Conservation (phyloP, 169 alveolate species). For the Cryptosporidium meleagridis region DNA sequence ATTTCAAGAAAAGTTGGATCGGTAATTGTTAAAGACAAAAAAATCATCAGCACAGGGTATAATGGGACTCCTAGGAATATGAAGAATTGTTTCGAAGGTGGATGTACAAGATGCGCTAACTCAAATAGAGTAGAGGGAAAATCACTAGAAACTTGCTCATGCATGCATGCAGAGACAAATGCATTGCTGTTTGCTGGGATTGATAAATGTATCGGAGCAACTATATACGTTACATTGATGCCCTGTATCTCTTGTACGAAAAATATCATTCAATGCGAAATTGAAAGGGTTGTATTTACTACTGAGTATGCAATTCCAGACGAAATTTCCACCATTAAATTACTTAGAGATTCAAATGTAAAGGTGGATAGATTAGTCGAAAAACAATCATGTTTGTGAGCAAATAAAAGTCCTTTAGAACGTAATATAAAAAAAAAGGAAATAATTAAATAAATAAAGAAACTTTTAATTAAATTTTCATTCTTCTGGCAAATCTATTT, state of each 20-base stretch:
- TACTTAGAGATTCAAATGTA: constrained; percentile 32
- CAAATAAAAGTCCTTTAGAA: not conserved
- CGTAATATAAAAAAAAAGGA: not conserved
- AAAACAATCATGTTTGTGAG: not conserved
- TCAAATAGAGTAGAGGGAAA: constrained; percentile 80
- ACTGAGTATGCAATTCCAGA: constrained; percentile 67
- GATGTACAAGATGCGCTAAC: constrained; percentile 85
- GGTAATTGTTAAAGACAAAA: constrained; percentile 81
- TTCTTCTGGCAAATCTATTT: constrained; percentile 65
- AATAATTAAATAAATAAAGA: not conserved
- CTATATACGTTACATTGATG: constrained; percentile 82
- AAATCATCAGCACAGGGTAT: constrained; percentile 88
- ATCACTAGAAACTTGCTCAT: constrained; percentile 86
- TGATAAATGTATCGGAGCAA: constrained; percentile 76
- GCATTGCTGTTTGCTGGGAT: constrained; percentile 87
- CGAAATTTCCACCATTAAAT: constrained; percentile 1
- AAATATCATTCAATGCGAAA: constrained; percentile 82
- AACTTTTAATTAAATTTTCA: not conserved
- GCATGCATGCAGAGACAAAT: constrained; percentile 89
- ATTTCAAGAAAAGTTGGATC: constrained; percentile 88
- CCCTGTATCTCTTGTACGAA: constrained; percentile 89
- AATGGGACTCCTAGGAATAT: constrained; percentile 88
- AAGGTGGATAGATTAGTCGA: not conserved
- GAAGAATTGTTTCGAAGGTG: constrained; percentile 86
- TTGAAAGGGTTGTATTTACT: constrained; percentile 79